Conservation (phyloP, 2,329 filamentous ascomycete species). For the Aureobasidium vineae region DNA sequence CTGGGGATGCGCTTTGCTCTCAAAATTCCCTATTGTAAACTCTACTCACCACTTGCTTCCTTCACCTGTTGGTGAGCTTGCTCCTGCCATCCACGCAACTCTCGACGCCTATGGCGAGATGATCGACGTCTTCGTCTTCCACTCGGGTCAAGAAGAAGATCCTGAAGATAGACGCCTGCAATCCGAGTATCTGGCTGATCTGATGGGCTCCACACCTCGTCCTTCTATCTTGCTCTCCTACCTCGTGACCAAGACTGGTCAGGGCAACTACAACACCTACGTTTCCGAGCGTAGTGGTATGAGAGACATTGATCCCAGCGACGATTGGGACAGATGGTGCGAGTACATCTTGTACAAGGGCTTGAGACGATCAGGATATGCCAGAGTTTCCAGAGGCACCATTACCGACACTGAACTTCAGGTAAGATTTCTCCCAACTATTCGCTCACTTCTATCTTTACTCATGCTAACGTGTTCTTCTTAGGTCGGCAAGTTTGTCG, state of each 20-base stretch:
- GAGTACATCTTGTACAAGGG: slow-evolving; percentile 98
- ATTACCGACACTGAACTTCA: slow-evolving; percentile 98
- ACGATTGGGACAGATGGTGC: slow-evolving; percentile 99
- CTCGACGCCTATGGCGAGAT: slow-evolving; percentile 86
- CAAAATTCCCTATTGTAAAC: slow-evolving; percentile 96
- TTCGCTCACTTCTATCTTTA: slow-evolving; percentile 23
- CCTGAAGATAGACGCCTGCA: slow-evolving; percentile 86
- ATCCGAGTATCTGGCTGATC: slow-evolving; percentile 75
- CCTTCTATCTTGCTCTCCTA: slow-evolving; percentile 87
- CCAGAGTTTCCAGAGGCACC: slow-evolving; percentile 79
- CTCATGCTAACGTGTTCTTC: neutral
- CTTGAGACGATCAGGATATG: slow-evolving; percentile 81
- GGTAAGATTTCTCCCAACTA: slow-evolving; percentile 47
- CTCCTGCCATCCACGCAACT: slow-evolving; percentile 95
- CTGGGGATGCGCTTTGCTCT: slow-evolving; percentile 89
- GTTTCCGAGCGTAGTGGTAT: slow-evolving; percentile 84
- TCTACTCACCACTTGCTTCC: slow-evolving; percentile 94
- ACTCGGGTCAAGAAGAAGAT: slow-evolving; percentile 97
- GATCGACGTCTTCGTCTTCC: slow-evolving; percentile 96
- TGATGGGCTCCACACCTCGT: slow-evolving; percentile 80
- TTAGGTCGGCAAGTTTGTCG: slow-evolving; percentile 82
- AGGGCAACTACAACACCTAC: slow-evolving; percentile 97
- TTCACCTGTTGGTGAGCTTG: slow-evolving; percentile 89
- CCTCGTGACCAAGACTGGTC: slow-evolving; percentile 81
- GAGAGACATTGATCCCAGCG: slow-evolving; percentile 86